Base-by-base conservation (phyloP, 768 basidiomycete genomes). In the Amanita brunnescens region DNA sequence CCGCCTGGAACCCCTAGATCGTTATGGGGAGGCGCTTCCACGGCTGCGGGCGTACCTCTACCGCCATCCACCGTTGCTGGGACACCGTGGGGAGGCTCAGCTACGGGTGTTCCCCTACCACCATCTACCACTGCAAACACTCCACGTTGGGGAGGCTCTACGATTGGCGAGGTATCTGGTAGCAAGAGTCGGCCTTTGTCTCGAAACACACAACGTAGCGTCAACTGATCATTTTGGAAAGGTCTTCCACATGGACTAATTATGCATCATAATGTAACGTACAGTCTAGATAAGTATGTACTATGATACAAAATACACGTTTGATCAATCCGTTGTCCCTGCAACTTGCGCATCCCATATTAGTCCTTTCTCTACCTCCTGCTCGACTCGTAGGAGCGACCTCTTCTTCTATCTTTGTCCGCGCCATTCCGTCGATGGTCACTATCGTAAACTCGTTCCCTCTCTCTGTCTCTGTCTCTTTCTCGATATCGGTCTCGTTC, bases 371-470 rank as follows among this genome's bases (percentile, higher is more conserved):
- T 33, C 21, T 26, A n/a, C 26, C 46, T 47, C 44, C 49, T 30
- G 21, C 54, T 52, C 18, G 49, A 55, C 20, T 55, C 50, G 14
- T 21, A 24, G 5, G 47, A 51, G 49, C 44, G 44, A 40, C 53
- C 53, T 23, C 53, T 42, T 38, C 48, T 42, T 41, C 38, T 45
- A 42, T 55, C 53, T 41, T 37, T 58, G 4, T 57, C 54, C 45
- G 65, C 66, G 13, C 63, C 60, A 23, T 71, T 67, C 20, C 61
- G 60, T 43, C 63, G 60, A 47, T 60, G 59, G 33, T 71, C 67
- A 47, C 63, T 63, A 34, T 66, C 67, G n/a, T 53, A 53, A 41
- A 64, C 62, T 26, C 64, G 57, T 35, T 67, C 64, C 26, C 61
- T 60, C 26, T 66, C 58, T 18, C 52, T 33, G 16, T 62, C 61